Percentiles rank a stretch among this genome's conserved stretches.
Evolutionary conservation across 345 rosid species (phyloP).

Genomic region (Lumnitzera racemosa): DNA sequence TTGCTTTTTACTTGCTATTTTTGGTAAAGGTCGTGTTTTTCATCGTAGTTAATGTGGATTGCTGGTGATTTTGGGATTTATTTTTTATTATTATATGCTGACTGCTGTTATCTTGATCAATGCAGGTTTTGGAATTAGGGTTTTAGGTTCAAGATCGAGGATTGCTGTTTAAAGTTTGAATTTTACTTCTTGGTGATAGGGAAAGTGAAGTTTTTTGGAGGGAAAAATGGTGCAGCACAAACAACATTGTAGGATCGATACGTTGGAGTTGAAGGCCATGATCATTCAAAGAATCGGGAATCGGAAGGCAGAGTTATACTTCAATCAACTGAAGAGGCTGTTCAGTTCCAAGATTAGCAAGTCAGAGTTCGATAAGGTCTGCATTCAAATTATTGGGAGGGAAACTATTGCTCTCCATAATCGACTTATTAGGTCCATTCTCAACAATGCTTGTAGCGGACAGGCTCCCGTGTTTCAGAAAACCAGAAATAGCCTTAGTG

Average conservation of each 20-base stretch:
- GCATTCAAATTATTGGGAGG: conserved; percentile 52
- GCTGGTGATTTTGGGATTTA: too few species aligned
- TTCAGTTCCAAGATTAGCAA: conserved; percentile 49
- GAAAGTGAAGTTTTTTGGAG: conserved; percentile 14
- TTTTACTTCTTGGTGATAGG: conserved; percentile 13
- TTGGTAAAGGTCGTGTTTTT: too few species aligned
- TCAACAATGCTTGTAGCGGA: conserved; percentile 60
- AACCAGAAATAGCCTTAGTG: conserved; percentile 23
- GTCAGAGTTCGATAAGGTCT: conserved; percentile 59
- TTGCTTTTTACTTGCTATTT: too few species aligned
- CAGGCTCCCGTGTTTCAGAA: conserved; percentile 37
- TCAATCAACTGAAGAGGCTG: conserved; percentile 56
- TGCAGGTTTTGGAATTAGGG: conserved; percentile 1
- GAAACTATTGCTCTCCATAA: conserved; percentile 71
- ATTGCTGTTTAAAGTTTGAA: conserved; percentile 10
- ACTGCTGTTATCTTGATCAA: not conserved
- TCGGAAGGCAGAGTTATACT: conserved; percentile 71
- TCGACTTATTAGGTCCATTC: conserved; percentile 48
- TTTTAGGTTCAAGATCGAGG: not conserved
- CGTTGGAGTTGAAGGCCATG: conserved; percentile 38
- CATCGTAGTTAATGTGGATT: too few species aligned
- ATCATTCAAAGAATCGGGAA: conserved; percentile 54
- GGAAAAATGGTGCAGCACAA: conserved; percentile 29
- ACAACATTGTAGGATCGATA: conserved; percentile 27
- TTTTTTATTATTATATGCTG: too few species aligned